Evolutionary conservation across 2,329 filamentous ascomycete genomes (phyloP).

Genomic region (Calonectria montana): DNA sequence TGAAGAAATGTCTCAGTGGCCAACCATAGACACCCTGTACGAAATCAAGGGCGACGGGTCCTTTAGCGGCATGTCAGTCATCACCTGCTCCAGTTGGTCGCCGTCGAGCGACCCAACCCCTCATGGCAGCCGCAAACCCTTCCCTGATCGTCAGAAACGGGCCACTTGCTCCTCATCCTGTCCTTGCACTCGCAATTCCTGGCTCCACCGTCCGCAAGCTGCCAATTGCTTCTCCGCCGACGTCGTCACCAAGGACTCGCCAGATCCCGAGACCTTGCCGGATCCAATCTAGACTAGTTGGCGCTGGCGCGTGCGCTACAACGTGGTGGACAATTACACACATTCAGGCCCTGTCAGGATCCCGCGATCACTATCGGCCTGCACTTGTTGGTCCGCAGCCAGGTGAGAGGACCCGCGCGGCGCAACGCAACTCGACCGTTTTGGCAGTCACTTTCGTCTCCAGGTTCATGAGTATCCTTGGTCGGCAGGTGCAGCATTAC

Average conservation of each 20-base stretch:
- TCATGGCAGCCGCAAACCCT: constrained; percentile 41
- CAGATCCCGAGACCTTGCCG: constrained; percentile 43
- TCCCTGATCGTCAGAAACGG: constrained; percentile 28
- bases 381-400: constrained; percentile 41
- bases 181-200: constrained; percentile 30
- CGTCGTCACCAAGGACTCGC: constrained; percentile 36
- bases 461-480: constrained; percentile 38
- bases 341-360: constrained; percentile 40
- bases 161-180: constrained; percentile 30
- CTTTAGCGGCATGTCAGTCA: constrained; percentile 40
- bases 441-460: constrained; percentile 39
- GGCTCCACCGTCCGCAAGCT: constrained; percentile 37
- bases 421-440: constrained; percentile 47
- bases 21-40: constrained; percentile 30
- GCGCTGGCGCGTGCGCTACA: constrained; percentile 40
- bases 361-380: constrained; percentile 41
- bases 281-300: constrained; percentile 39
- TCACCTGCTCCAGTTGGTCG: constrained; percentile 39
- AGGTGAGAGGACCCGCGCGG: constrained; percentile 39
- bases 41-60: constrained; percentile 37
- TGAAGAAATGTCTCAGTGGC: constrained; percentile 44
- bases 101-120: constrained; percentile 26
- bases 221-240: constrained; percentile 42
- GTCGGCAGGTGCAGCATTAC: constrained; percentile 27
- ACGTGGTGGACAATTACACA: constrained; percentile 38